Conservation (phyloP, 441 rosid species). For the Croton setiger region DNA sequence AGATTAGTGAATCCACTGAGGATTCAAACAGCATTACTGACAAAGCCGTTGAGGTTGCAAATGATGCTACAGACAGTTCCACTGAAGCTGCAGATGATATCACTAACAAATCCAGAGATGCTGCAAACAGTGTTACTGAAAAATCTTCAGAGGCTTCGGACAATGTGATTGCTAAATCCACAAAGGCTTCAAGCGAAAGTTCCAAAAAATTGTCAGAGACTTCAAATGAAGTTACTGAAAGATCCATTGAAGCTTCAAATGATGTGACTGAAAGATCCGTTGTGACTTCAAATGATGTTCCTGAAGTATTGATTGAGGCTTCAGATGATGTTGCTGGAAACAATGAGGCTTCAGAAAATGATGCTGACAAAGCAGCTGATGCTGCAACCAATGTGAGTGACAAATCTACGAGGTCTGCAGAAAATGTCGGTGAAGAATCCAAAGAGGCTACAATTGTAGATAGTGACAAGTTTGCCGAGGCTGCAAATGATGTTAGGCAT, state of each 20-base stretch:
- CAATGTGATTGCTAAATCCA: constrained; percentile 15
- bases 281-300: constrained; percentile 2
- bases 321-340: neutral
- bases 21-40: constrained; percentile 7
- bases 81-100: constrained; percentile 17
- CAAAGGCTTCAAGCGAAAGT: constrained; percentile 13
- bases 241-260: constrained; percentile 18
- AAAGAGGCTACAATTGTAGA: constrained; percentile 11
- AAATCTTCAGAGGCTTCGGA: constrained; percentile 21
- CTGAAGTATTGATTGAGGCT: constrained; percentile 12
- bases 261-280: constrained; percentile 16
- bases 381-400: neutral
- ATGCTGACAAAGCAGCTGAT: neutral
- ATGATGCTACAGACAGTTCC: constrained; percentile 16
- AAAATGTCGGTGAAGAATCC: constrained; percentile 17
- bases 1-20: constrained; percentile 11
- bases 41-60: constrained; percentile 14
- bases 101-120: constrained; percentile 19
- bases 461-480: constrained; percentile 11
- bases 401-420: constrained; percentile 17
- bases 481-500: neutral
- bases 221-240: neutral
- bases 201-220: constrained; percentile 8
- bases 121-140: constrained; percentile 16
- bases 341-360: neutral